phyloP scores from a whole-genome alignment of 371 early-diverging fungal genomes.

The Enteropsectra breve region DNA sequence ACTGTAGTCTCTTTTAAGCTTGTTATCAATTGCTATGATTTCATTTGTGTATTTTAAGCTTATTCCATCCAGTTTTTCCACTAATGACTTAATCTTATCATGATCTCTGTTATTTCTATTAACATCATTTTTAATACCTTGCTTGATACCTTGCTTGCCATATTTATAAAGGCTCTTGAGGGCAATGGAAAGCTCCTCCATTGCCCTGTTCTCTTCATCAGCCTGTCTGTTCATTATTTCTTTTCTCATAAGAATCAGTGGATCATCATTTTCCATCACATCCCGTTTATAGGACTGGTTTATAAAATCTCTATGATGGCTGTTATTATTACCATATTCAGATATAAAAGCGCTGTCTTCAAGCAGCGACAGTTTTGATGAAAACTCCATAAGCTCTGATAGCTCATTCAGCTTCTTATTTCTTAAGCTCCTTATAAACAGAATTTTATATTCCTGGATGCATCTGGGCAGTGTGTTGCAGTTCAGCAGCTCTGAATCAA shows the following conservation, averaged over 20 bases:
- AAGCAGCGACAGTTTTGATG: not conserved
- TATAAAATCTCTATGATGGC: too few species aligned
- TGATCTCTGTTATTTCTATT: too few species aligned
- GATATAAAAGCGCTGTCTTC: not conserved
- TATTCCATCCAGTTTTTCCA: slow-evolving; percentile 11
- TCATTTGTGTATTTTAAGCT: slow-evolving; percentile 13
- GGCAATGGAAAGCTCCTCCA: slow-evolving; percentile 10
- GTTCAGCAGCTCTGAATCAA: too few species aligned
- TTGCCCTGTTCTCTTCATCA: slow-evolving; percentile 21
- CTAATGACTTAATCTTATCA: slow-evolving; percentile 8
- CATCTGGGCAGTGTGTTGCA: not conserved
- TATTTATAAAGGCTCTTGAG: slow-evolving; percentile 37
- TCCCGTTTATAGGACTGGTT: too few species aligned
- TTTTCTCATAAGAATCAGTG: slow-evolving; percentile 13
- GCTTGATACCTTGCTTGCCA: slow-evolving; percentile 13
- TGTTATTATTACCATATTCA: too few species aligned
- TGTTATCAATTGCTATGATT: slow-evolving; percentile 13
- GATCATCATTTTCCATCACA: too few species aligned
- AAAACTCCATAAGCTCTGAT: not conserved
- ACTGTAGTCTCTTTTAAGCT: slow-evolving; percentile 28
- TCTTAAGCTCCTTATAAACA: not conserved
- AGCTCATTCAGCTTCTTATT: slow-evolving; percentile 1
- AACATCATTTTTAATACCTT: too few species aligned
- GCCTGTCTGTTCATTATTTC: slow-evolving; percentile 11
- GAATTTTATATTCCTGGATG: not conserved